Evolutionary conservation across 2,329 filamentous ascomycete species (phyloP), one percentile per base, ranked within the genome.

Genomic region (Neocatenulostroma microsporum): DNA sequence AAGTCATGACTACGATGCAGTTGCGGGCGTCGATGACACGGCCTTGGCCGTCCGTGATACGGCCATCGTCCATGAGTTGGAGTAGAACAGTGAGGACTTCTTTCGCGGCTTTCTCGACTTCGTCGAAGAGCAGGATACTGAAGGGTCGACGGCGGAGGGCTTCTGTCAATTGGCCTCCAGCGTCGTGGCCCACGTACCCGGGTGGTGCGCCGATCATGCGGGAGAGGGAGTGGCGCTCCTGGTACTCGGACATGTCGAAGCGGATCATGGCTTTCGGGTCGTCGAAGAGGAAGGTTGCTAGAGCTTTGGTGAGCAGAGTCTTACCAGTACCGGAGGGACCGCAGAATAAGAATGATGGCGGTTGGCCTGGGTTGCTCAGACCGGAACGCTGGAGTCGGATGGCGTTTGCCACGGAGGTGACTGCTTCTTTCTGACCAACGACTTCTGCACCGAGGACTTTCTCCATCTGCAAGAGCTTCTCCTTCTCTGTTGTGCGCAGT

Each of bases 201-300:
- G 91, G 89, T 0, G 91, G 91, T 3, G 84, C 83, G 29, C 91
- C 91, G 48, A 96, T 95, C 21, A 96, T 74, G 13, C 89, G 76
- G 19, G 85, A 94, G 38, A 96, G 84, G 3, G 91, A 96, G 57
- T 96, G 89, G 62, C 94, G 94, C 58, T 96, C 91, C 57, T 94
- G 87, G 60, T 95, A 96, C 57, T 98, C 91, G 51, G 80, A 85
- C 91, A 96, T 96, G 62, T 96, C 91, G 61, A 96, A 96, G 21
- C 91, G 76, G 21, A 95, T 78, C 18, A 98, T 86, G 3, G 91
- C 89, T 19, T 79, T 78, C 52, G 94, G 85, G 2, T 86, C 94
- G 1, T 84, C 91, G 64, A 96, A 98, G 24, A 98, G 70, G 66
- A 95, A 96, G 40, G 74, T 76, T 2, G 91, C 91, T 51, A 98